Base-by-base conservation (phyloP, 176 grass and related monocot genomes). In the Cenchrus fungigraminus region DNA sequence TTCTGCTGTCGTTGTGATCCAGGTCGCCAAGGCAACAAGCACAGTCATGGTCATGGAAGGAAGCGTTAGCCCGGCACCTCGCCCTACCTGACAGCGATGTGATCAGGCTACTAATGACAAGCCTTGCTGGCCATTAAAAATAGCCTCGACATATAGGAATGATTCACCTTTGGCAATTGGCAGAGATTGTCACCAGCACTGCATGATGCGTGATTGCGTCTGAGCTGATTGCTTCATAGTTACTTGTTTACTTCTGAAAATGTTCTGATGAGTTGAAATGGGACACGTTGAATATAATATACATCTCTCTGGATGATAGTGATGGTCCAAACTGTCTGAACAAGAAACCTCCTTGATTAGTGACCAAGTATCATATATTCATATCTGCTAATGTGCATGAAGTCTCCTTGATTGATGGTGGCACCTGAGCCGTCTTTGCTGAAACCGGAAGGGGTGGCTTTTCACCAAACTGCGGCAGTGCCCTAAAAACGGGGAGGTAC, bases 41-140 rank as follows among this genome's bases (percentile, higher is more conserved):
- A 37, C 8, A 46, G 45, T 40, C 57, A 68, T 40, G 37, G 68
- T 68, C 65, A 54, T 51, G 49, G 72, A 77, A 87, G 63, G 79
- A 83, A 77, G 86, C 8, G 19, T 20, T 42, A 52, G 16, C 43
- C 72, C 64, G 79, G 86, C 44, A 70, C 80, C 73, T 78, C 32
- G 32, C 1, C 77, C 1, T 59, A 51, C 20, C 50, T 8, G 46
- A 73, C 46, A 67, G 54, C 44, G 60, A 45, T 4, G 65, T 20
- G 67, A 58, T 56, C 50, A 44, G 15, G 11, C 52, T 29, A 45
- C 5, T 28, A 32, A 72, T 49, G 65, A n/a, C 68, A 54, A n/a
- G n/a, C 13, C 61, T 10, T 5, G 55, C 8, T 14, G 10, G 8
- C 15, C 34, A 6, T 9, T 34, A 5, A 63, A 77, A 31, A 32